Percentiles rank a stretch among this genome's conserved stretches.
These are phyloP conservation scores for Platanus orientalis DNA, from an alignment of 164 flowering plant species.

Conservation along the genomic window DNA sequence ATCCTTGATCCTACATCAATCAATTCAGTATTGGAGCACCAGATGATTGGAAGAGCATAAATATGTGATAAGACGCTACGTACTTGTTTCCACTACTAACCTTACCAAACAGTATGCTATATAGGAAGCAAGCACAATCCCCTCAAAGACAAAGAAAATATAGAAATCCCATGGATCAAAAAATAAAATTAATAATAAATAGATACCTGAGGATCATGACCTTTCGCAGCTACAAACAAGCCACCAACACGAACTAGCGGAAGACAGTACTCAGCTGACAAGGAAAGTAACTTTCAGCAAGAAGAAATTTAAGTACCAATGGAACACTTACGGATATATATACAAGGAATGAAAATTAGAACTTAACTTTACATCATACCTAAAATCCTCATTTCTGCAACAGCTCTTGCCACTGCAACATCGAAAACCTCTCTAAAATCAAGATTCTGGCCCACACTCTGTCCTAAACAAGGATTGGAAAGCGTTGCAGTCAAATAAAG, in stretches of 20 bases:
- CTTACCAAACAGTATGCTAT: not conserved
- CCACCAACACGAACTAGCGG: constrained; percentile 95
- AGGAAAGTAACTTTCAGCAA: not conserved
- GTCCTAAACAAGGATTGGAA: constrained; percentile 39
- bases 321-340: not conserved
- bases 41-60: too few species aligned
- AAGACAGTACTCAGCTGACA: constrained; percentile 85
- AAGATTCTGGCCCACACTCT: constrained; percentile 63
- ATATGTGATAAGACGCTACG: too few species aligned
- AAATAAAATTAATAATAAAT: not conserved
- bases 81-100: not conserved
- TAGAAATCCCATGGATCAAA: not conserved
- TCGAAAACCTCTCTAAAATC: constrained; percentile 77
- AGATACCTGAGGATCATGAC: constrained; percentile 79
- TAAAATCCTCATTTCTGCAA: constrained; percentile 90
- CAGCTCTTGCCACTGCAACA: constrained; percentile 95
- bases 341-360: not conserved
- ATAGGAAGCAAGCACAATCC: not conserved
- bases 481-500: not conserved
- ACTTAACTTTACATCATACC: constrained; percentile 36
- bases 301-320: not conserved
- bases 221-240: constrained; percentile 93
- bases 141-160: not conserved
- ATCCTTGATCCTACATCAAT: too few species aligned
- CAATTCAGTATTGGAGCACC: too few species aligned